Base-by-base conservation (phyloP, 148 eudicot species). In the Beta vulgaris region DNA sequence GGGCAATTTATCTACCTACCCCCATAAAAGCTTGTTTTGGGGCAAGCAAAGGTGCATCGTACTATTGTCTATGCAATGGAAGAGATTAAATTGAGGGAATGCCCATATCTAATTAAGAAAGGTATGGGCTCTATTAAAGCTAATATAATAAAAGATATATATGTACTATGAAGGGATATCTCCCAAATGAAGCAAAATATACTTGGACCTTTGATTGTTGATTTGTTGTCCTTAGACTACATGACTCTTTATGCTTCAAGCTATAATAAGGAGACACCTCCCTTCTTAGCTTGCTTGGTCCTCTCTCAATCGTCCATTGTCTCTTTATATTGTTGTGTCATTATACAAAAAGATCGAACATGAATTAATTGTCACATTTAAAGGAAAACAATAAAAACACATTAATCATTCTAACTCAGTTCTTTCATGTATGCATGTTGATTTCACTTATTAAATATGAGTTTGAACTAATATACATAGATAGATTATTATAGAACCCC, bases 91-190 rank as follows among this genome's bases (percentile, higher is more conserved):
- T 49, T 70, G 9, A 46, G 29, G 28, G 60, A 70, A 19, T 13
- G 39, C n/a, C n/a, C n/a, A n/a, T n/a, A n/a, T n/a, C n/a, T n/a
- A n/a, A n/a, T n/a, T n/a, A n/a, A n/a, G n/a, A n/a, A n/a, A n/a
- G n/a, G n/a, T n/a, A n/a, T n/a, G n/a, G n/a, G n/a, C n/a, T n/a
- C n/a, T n/a, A n/a, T n/a, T n/a, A n/a, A n/a, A n/a, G n/a, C n/a
- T n/a, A n/a, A n/a, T n/a, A n/a, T n/a, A n/a, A 55, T 10, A 49
- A 2, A 26, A 31, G 26, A 46, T 29, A 46, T 42, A 26, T 3
- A 64, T 64, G 60, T n/a, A n/a, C n/a, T n/a, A n/a, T n/a, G n/a
- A n/a, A 58, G 26, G 58, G 77, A 39, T 40, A 63, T 61, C 77
- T 62, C 69, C 19, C 29, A 46, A 61, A 21, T 62, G 16, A 63